Base-by-base conservation (phyloP, 805 yeast species). In the Candida ulmi region DNA sequence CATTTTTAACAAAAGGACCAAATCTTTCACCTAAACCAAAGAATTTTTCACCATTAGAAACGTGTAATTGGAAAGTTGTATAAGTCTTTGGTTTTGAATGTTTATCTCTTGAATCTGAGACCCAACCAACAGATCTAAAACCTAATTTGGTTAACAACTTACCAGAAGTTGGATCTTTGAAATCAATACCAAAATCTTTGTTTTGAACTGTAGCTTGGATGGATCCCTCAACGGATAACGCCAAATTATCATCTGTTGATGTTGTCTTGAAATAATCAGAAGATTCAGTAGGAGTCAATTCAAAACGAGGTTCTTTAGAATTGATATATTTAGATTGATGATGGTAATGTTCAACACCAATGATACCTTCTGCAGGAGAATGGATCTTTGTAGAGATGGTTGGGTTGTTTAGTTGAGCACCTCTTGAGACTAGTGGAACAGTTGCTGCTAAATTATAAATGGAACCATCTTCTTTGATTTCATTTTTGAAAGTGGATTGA, bases 21-120 rank as follows among this genome's bases (percentile, higher is more conserved):
- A 49, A 49, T 39, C 54, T 41, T 37, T 49, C 54, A 43, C 54
- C 54, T 11, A 49, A 43, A 27, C 54, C 54, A 30, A 33, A 49
- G 41, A 49, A 43, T 39, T 47, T 49, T 34, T 49, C 54, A 35
- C 54, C 54, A 35, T 49, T 49, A 30, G 48, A 42, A 17, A 45
- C 44, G 26, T 49, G 54, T 12, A 49, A 24, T 36, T 49, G 54
- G 39, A 45, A 29, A 4, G 50, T 45, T 16, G 44, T 49, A 26
- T 45, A 49, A 4, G 44, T 38, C 4, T 37, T 30, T n/a, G 42
- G 40, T 17, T 27, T 35, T 3, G n/a, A n/a, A n/a, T 35, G 16
- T 27, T 38, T 38, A 23, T 16, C 38, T 30, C 54, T 44, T 5
- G 46, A 21, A 33, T 49, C 54, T 3, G 33, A 30, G 24, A 49